Evolutionary conservation across 768 basidiomycete genomes (phyloP).

Genomic region (Mycena indigotica): DNA sequence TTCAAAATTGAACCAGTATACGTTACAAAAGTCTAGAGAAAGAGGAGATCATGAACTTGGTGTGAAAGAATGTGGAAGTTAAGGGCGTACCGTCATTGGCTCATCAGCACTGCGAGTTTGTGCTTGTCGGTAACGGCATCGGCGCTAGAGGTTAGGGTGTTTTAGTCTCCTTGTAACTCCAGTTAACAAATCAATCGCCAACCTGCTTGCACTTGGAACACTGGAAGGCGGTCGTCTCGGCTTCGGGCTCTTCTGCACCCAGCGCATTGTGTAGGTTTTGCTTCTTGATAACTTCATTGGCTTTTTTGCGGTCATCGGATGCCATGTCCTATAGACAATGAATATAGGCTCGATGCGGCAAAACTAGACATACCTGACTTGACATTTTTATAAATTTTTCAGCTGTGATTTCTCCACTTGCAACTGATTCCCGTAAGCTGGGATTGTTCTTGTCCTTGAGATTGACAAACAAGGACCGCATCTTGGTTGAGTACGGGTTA

Average conservation of each 20-base stretch:
- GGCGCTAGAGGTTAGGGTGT: constrained; percentile 25
- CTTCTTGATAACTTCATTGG: constrained; percentile 78
- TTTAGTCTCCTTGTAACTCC: constrained; percentile 8
- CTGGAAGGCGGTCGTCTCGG: constrained; percentile 98
- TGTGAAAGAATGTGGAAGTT: too few species aligned
- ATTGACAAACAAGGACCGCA: constrained; percentile 88
- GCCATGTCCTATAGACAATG: constrained; percentile 80
- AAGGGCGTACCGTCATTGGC: constrained; percentile 89
- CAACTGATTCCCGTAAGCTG: constrained; percentile 77
- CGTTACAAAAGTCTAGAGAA: constrained; percentile 82
- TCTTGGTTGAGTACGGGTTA: constrained; percentile 69
- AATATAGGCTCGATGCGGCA: not conserved
- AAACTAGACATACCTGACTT: constrained; percentile 60
- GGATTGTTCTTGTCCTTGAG: constrained; percentile 96
- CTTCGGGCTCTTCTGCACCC: constrained; percentile 84
- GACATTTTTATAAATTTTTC: constrained; percentile 78
- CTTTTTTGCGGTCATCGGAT: constrained; percentile 85
- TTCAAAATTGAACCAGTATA: constrained; percentile 34
- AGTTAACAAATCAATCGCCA: not conserved
- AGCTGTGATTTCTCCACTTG: constrained; percentile 75
- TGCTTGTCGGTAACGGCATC: constrained; percentile 91
- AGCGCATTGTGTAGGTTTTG: constrained; percentile 91
- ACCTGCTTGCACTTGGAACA: constrained; percentile 93
- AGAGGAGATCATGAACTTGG: not conserved
- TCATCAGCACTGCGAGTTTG: constrained; percentile 98